Conservation (phyloP, 2,329 filamentous ascomycete genomes). For the Rutstroemia sydowiana region DNA sequence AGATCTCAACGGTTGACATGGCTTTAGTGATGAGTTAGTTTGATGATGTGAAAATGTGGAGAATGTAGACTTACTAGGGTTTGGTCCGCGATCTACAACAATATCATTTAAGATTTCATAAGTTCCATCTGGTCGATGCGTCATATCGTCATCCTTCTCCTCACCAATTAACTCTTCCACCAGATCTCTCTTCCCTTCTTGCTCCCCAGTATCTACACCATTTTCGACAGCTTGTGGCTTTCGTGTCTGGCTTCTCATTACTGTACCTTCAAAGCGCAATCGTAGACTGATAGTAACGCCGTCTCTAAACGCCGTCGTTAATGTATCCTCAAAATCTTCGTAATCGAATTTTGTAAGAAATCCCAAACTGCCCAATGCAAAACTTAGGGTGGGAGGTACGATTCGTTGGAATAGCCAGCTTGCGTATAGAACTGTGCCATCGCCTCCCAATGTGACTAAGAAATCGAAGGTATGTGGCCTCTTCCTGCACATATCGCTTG, state of each 20-base stretch:
- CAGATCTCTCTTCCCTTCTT: constrained; percentile 53
- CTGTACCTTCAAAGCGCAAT: constrained; percentile 83
- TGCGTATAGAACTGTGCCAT: constrained; percentile 94
- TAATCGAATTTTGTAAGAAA: constrained; percentile 98
- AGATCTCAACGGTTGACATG: constrained; percentile 87
- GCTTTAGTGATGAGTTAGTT: constrained; percentile 40
- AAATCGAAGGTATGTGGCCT: constrained; percentile 89
- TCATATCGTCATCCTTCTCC: constrained; percentile 74
- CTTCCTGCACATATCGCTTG: constrained; percentile 65
- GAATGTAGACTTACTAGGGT: constrained; percentile 59
- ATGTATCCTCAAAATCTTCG: constrained; percentile 59
- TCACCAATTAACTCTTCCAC: constrained; percentile 87
- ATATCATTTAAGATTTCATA: constrained; percentile 94
- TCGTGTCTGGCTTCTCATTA: constrained; percentile 69
- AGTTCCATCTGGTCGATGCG: constrained; percentile 75
- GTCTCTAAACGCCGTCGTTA: constrained; percentile 66
- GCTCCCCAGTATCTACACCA: constrained; percentile 24
- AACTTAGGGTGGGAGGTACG: constrained; percentile 87
- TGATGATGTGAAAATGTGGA: background rate
- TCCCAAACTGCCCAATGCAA: constrained; percentile 82
- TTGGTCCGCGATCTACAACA: constrained; percentile 91
- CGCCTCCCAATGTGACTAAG: constrained; percentile 82
- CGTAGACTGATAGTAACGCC: constrained; percentile 85
- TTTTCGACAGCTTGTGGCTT: constrained; percentile 28
- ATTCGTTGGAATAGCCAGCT: constrained; percentile 96